Conservation (phyloP, 176 grass and related monocot species). For the Oryza rufipogon region DNA sequence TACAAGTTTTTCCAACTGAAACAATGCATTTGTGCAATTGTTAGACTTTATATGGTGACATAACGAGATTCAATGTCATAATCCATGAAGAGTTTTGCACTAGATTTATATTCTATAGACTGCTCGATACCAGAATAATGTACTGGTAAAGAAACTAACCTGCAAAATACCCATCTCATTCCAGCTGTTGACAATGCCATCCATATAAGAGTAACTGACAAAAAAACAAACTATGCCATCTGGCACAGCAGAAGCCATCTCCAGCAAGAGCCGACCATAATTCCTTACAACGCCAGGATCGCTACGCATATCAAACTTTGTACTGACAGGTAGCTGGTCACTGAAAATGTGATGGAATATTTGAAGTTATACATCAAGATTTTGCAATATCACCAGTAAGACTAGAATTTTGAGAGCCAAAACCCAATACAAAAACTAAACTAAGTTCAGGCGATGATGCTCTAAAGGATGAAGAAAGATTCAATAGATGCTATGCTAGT, state of each 20-base stretch:
- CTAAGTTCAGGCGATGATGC: background rate
- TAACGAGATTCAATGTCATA: background rate
- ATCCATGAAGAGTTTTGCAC: background rate
- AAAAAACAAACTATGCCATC: conserved; percentile 98
- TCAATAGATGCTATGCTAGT: background rate
- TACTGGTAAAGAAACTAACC: conserved; percentile 47
- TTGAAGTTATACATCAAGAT: conserved; percentile 19
- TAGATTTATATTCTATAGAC: conserved; percentile 9
- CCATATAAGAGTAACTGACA: conserved; percentile 99
- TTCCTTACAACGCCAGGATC: conserved; percentile 98
- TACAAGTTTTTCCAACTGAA: conserved; percentile 15
- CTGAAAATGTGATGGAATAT: conserved; percentile 49
- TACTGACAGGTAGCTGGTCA: conserved; percentile 92
- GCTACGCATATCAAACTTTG: conserved; percentile 95
- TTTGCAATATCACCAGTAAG: conserved; percentile 6
- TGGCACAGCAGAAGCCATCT: conserved; percentile 92
- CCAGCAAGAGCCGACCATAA: conserved; percentile 84
- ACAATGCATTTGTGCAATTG: background rate
- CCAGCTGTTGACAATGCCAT: conserved; percentile 97
- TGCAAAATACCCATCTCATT: conserved; percentile 98
- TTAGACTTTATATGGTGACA: background rate
- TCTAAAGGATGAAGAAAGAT: background rate
- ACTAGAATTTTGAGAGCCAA: background rate
- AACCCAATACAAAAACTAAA: conserved; percentile 1
- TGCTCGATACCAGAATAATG: conserved; percentile 37